A percentile compares a stretch with the other conserved stretches of the same genome.
Conservation (phyloP, 2,329 filamentous ascomycete genomes). For the Talaromyces funiculosus region DNA sequence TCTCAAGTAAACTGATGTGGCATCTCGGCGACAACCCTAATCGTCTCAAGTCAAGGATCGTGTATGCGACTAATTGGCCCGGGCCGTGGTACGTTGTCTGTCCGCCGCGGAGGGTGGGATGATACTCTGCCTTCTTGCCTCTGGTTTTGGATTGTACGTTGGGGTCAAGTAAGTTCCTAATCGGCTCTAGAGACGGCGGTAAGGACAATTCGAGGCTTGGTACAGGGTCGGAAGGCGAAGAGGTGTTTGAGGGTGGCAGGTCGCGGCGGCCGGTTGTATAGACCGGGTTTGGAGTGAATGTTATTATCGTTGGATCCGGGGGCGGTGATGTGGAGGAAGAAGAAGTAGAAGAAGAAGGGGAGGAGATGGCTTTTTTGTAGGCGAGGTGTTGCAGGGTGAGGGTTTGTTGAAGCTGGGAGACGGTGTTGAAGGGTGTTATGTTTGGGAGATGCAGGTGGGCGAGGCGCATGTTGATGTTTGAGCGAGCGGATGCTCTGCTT, state of each 20-base stretch:
- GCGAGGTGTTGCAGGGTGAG: conserved; percentile 55
- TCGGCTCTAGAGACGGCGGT: conserved; percentile 32
- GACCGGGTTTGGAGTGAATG: conserved; percentile 74
- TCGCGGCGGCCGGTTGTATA: conserved; percentile 90
- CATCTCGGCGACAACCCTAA: conserved; percentile 64
- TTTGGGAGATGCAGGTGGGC: conserved; percentile 56
- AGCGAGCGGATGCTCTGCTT: conserved; percentile 20
- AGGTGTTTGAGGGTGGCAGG: conserved; percentile 36
- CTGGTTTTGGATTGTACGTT: not conserved
- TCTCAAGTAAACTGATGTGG: conserved; percentile 75
- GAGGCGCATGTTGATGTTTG: conserved; percentile 43
- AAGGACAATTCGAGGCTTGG: conserved; percentile 37
- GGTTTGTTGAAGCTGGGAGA: conserved; percentile 51
- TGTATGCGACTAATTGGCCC: conserved; percentile 88
- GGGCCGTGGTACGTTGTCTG: conserved; percentile 94
- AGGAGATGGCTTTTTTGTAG: conserved; percentile 49
- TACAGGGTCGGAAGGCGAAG: conserved; percentile 16
- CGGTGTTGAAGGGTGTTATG: conserved; percentile 51
- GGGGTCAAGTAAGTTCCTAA: conserved; percentile 26
- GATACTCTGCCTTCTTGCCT: conserved; percentile 50
- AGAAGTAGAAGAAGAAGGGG: conserved; percentile 19
- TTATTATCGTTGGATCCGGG: conserved; percentile 67
- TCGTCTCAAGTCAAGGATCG: conserved; percentile 72
- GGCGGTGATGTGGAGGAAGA: conserved; percentile 40
- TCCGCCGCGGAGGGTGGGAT: conserved; percentile 73